Base-by-base conservation (phyloP, 2,329 filamentous ascomycete genomes). In the Clonostachys rosea region DNA sequence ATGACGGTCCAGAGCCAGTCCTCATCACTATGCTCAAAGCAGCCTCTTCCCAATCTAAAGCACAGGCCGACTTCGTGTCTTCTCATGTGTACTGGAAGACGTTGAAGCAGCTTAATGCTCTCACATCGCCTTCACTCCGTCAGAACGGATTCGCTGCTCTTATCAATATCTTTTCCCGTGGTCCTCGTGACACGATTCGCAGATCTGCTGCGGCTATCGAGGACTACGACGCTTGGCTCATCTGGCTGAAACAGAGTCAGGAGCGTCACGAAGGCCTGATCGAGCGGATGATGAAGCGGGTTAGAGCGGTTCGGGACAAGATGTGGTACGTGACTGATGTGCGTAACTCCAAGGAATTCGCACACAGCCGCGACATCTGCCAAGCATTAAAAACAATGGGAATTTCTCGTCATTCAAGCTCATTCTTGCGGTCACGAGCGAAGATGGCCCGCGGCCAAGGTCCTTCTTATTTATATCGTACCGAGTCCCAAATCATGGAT, bases 241-340 rank as follows among this genome's bases (percentile, higher is more conserved):
- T 91, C 12, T 91, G 87, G 81, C 75, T 95, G 17, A 90, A 90
- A 59, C 87, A 90, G 55, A 89, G 86, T 20, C 84, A 92, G 57
- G 87, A 90, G 57, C 81, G 87, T 4, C 84, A 91, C 43, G 89
- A 92, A 56, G 78, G 76, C 4, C 78, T 83, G 12, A 84, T 91
- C 35, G 86, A 90, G 39, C 76, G 81, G 6, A 88, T 90, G 80
- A 87, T 89, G 76, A 75, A 76, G 49, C 81, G 82, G 6, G 75
- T 94, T 36, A 81, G 84, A 48, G 84, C 86, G 18, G 75, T 96
- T 37, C 83, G 94, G 40, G 89, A 96, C 63, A 97, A 97, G 74
- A 96, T 97, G 89, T 99, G 94, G 94, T 99, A 95, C 63, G 88
- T 94, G 50, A 92, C 89, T 2, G 91, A 96, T 63, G 91, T 97